Evolutionary conservation across 495 filamentous ascomycete species (phyloP), one percentile per base, ranked within the genome.

Genomic region (Podospora anserina): DNA sequence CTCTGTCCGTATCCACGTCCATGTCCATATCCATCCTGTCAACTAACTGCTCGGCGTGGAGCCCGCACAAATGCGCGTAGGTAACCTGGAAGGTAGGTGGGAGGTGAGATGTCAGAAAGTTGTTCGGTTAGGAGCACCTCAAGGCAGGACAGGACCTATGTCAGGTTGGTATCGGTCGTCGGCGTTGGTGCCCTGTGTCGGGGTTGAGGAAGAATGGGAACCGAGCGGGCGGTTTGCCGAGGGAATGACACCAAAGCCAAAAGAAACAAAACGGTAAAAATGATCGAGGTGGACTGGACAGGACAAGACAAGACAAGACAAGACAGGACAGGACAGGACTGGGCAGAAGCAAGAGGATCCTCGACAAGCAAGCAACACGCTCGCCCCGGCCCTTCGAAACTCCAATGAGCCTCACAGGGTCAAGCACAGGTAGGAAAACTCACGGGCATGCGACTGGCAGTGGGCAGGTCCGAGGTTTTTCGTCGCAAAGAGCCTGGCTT

Each of bases 1-100:
- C 71, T 27, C 32, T 58, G 53, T 67, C 69, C 64, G 49, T 62
- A 54, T 69, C 74, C 63, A 72, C 62, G 49, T 73, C 73, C 69
- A 73, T 68, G 63, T 54, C 64, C 34, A 44, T 63, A 26, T 13
- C 26, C 63, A 59, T 49, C 39, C 39, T 49, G 26, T 39, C 62
- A 11, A 5, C 11, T 64, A n/a, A 20, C 7, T 49, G 39, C 34
- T 49, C 39, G 39, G 39, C 39, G 39, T 16, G 13, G 39, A 49
- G 39, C 39, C 39, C 39, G 39, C 39, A 49, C 6, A 49, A 49
- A 49, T 49, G 39, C 39, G 39, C 39, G 39, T 3, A 49, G 23
- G 23, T 23, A 23, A 23, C 23, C 23, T 23, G 23, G 23, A 23
- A 23, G 23, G 23, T 23, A 23, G 39, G 13, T 49, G 39, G 27